These are phyloP conservation scores for Suhomyces prunicola DNA, from an alignment of 805 yeast species.

Conservation along the genomic window DNA sequence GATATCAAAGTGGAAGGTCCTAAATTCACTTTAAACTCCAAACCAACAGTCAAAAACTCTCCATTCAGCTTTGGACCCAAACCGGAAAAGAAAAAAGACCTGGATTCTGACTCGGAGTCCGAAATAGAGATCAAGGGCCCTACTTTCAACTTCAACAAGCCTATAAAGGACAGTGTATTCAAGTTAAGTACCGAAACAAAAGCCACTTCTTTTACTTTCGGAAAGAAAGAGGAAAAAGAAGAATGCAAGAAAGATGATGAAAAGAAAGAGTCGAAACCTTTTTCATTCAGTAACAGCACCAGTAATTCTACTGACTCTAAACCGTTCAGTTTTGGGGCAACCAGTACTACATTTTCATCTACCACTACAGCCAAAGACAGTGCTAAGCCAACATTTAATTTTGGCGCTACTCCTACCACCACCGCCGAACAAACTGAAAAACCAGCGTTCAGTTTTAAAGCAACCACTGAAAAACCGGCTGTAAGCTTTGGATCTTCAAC, in stretches of 20 bases:
- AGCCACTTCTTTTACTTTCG: neutral
- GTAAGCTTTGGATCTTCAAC: constrained; percentile 18
- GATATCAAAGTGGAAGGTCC: constrained; percentile 37
- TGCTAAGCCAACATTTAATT: neutral
- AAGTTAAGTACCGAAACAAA: constrained; percentile 6
- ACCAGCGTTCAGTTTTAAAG: neutral
- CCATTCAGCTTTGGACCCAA: constrained; percentile 39
- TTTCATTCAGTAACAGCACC: constrained; percentile 9
- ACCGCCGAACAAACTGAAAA: neutral
- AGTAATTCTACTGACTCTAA: neutral
- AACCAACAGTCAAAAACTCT: constrained; percentile 30
- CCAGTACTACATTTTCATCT: neutral
- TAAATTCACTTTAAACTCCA: constrained; percentile 25
- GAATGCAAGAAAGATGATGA: neutral
- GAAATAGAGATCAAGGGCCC: constrained; percentile 75
- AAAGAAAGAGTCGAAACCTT: constrained; percentile 8
- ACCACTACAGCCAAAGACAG: neutral
- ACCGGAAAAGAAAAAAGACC: constrained; percentile 21
- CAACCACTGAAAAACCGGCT: constrained; percentile 2
- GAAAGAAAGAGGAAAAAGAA: neutral
- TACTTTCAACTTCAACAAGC: constrained; percentile 46
- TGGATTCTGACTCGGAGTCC: constrained; percentile 55
- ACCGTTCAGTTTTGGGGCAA: constrained; percentile 15
- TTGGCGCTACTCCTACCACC: neutral
- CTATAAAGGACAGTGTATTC: constrained; percentile 35